phyloP scores from a whole-genome alignment of 2,329 filamentous ascomycete genomes.

The Biscogniauxia mediterranea region DNA sequence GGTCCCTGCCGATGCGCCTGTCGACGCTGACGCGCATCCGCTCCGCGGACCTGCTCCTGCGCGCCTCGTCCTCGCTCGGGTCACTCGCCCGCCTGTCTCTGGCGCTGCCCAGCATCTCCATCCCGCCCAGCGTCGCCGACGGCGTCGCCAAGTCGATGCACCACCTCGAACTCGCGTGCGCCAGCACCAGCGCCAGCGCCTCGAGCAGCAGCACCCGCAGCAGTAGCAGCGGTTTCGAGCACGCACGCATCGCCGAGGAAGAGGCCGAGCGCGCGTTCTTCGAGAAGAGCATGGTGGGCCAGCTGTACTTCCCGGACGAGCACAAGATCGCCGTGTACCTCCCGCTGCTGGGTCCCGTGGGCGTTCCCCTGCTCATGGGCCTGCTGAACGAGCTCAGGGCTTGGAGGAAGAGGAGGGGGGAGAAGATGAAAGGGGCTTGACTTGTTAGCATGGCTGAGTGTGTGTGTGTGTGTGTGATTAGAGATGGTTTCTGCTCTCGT shows the following conservation, averaged over 20 bases:
- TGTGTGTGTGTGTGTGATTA: too few relatives aligned
- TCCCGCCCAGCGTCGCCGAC: constrained; percentile 81
- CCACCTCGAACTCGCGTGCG: constrained; percentile 76
- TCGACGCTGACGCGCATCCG: constrained; percentile 83
- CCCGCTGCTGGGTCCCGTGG: constrained; percentile 84
- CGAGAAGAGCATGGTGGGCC: constrained; percentile 98
- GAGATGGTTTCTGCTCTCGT: too few relatives aligned
- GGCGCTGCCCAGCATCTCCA: constrained; percentile 85
- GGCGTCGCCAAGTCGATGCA: constrained; percentile 77
- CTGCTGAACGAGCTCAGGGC: constrained; percentile 77
- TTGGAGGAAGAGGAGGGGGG: constrained; percentile 49
- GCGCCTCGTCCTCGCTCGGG: constrained; percentile 90
- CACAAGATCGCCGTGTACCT: constrained; percentile 97
- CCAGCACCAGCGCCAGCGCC: constrained; percentile 62
- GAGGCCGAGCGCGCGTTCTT: constrained; percentile 96
- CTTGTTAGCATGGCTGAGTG: neutral
- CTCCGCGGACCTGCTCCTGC: constrained; percentile 79
- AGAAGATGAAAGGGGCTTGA: constrained; percentile 37
- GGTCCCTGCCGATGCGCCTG: constrained; percentile 80
- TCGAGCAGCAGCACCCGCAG: too few relatives aligned
- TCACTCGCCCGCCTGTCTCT: constrained; percentile 82
- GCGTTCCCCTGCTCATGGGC: constrained; percentile 83
- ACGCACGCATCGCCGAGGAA: constrained; percentile 80
- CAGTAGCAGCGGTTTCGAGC: constrained; percentile 66
- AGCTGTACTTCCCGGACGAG: constrained; percentile 97